Conservation (phyloP, 1,284 basidiomycete genomes). For the Cronartium quercuum region DNA sequence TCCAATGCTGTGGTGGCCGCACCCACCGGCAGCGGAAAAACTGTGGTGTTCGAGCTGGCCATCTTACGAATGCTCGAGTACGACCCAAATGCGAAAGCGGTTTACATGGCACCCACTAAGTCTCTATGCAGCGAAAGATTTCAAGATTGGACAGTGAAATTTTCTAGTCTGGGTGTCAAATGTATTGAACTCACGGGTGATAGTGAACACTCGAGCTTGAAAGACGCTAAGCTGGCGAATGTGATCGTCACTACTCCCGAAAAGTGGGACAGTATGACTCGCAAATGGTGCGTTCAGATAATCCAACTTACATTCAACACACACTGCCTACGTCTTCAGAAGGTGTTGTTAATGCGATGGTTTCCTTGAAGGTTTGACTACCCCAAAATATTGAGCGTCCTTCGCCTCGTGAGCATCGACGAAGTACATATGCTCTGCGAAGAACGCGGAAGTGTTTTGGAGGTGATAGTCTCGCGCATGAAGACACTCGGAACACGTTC, state of each 20-base stretch:
- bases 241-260: conserved; percentile 71
- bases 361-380: conserved; percentile 42
- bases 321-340: not conserved
- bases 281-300: conserved; percentile 59
- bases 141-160: conserved; percentile 76
- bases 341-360: not conserved
- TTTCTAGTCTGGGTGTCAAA: conserved; percentile 64
- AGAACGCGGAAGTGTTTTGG: conserved; percentile 76
- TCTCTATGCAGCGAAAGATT: conserved; percentile 72
- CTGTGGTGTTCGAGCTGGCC: conserved; percentile 79
- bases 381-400: conserved; percentile 41
- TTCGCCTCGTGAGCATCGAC: conserved; percentile 63
- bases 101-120: conserved; percentile 93
- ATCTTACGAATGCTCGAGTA: conserved; percentile 69
- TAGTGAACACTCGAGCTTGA: conserved; percentile 63
- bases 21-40: conserved; percentile 44
- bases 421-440: conserved; percentile 93
- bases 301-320: conserved; percentile 55
- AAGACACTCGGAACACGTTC: conserved; percentile 58
- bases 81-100: conserved; percentile 59
- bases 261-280: conserved; percentile 87
- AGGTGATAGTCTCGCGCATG: conserved; percentile 91
- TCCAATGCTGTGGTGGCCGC: conserved; percentile 64
- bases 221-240: conserved; percentile 64
- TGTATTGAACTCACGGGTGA: conserved; percentile 92